phyloP scores from a whole-genome alignment of 345 rosid species.

The Schrenkiella parvula region DNA sequence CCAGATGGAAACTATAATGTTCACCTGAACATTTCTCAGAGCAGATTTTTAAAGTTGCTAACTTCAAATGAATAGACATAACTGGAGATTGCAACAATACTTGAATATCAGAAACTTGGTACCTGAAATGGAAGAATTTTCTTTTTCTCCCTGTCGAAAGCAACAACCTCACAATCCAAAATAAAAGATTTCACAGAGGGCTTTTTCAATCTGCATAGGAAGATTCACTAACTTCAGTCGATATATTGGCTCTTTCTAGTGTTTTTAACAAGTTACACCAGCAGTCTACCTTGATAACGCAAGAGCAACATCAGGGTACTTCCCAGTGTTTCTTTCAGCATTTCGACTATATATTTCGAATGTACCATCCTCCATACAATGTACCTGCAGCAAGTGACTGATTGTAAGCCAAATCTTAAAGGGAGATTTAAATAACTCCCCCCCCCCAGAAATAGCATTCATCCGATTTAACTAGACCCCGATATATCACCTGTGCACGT shows the following conservation, averaged over 20 bases:
- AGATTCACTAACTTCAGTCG: constrained; percentile 18
- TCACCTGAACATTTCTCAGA: background rate
- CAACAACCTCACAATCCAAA: constrained; percentile 93
- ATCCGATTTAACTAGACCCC: background rate
- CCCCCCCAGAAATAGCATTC: background rate
- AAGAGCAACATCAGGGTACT: constrained; percentile 81
- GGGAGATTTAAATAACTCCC: background rate
- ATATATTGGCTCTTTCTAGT: background rate
- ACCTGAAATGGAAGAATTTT: constrained; percentile 97
- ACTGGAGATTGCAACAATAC: constrained; percentile 2
- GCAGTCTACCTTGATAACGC: constrained; percentile 60
- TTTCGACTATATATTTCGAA: constrained; percentile 96
- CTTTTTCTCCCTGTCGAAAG: constrained; percentile 65
- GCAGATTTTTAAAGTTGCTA: background rate
- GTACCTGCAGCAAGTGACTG: constrained; percentile 48
- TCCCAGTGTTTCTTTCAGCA: constrained; percentile 87
- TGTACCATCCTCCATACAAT: constrained; percentile 78
- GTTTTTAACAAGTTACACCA: constrained; percentile 10
- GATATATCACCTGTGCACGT: constrained; percentile 78
- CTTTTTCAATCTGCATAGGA: constrained; percentile 70
- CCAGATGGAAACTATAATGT: background rate
- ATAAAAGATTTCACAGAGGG: constrained; percentile 65
- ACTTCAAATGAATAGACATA: background rate
- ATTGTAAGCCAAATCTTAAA: constrained; percentile 5
- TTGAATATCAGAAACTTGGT: constrained; percentile 18